Percentiles rank a stretch among this genome's conserved stretches.
phyloP scores from a whole-genome alignment of 2,329 filamentous ascomycete species.

The Apiospora rasikravindrae region DNA sequence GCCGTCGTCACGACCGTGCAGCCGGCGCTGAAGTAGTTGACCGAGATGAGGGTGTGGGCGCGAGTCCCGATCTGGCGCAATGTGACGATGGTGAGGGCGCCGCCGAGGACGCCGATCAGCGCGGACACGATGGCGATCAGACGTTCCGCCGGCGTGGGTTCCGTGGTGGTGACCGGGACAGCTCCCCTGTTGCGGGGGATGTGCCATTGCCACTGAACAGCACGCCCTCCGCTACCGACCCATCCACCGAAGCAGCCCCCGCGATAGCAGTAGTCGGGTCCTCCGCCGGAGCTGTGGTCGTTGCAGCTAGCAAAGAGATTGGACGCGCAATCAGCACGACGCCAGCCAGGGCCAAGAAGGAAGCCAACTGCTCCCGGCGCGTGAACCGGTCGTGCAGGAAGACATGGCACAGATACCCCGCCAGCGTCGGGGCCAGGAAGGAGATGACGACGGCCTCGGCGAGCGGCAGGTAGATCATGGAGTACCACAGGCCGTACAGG shows the following conservation, averaged over 20 bases:
- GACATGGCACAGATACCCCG: constrained; percentile 80
- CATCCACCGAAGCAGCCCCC: neutral
- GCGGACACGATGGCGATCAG: constrained; percentile 73
- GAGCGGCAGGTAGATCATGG: constrained; percentile 76
- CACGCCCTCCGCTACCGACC: neutral
- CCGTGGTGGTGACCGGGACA: constrained; percentile 17
- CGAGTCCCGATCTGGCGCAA: constrained; percentile 82
- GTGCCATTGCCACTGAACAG: neutral
- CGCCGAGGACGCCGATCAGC: constrained; percentile 78
- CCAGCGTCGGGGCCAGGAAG: constrained; percentile 80
- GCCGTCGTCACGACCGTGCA: constrained; percentile 70
- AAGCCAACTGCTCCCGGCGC: constrained; percentile 76
- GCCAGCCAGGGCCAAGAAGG: constrained; percentile 74
- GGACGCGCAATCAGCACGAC: constrained; percentile 86
- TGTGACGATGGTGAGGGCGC: constrained; percentile 73
- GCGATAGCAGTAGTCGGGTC: neutral
- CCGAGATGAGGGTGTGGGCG: constrained; percentile 81
- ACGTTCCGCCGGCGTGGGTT: constrained; percentile 65
- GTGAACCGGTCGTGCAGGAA: constrained; percentile 79
- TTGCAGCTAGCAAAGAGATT: constrained; percentile 35
- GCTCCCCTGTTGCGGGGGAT: neutral
- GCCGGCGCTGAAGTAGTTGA: constrained; percentile 81
- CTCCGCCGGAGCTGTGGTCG: neutral
- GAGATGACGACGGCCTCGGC: constrained; percentile 90
- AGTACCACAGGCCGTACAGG: constrained; percentile 76